Conservation (phyloP, 1,139 yeast genomes). For the Nematodospora anomalae region DNA sequence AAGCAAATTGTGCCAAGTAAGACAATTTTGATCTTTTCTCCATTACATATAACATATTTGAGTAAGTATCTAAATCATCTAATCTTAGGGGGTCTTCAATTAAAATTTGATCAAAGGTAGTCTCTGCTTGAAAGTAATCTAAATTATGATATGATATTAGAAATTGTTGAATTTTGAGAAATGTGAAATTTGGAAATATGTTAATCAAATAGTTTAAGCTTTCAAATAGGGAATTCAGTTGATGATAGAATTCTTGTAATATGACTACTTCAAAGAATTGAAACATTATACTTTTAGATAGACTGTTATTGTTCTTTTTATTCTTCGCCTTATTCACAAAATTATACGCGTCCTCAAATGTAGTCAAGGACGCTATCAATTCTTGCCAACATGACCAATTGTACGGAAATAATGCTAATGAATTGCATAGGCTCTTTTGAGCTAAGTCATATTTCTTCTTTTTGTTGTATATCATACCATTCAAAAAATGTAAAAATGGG, state of each 20-base stretch:
- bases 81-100: conserved; percentile 80
- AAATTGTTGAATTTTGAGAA: conserved; percentile 78
- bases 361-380: conserved; percentile 60
- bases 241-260: conserved; percentile 79
- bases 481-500: conserved; percentile 68
- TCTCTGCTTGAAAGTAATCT: conserved; percentile 79
- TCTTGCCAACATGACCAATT: conserved; percentile 97
- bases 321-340: conserved; percentile 42
- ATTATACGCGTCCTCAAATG: conserved; percentile 60
- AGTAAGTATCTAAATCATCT: conserved; percentile 88
- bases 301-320: conserved; percentile 2
- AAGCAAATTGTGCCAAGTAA: conserved; percentile 81
- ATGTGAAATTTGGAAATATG: conserved; percentile 71
- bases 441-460: conserved; percentile 64
- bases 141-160: conserved; percentile 75
- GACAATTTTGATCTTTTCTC: conserved; percentile 85
- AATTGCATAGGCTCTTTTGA: conserved; percentile 54
- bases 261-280: conserved; percentile 68
- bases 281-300: conserved; percentile 51
- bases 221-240: conserved; percentile 49
- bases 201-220: conserved; percentile 48
- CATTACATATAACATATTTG: conserved; percentile 92
- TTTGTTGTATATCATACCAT: conserved; percentile 63
- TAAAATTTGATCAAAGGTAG: conserved; percentile 72
- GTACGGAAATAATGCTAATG: conserved; percentile 67